Conservation (phyloP, 2,329 filamentous ascomycete genomes). For the Daldinia sp. region DNA sequence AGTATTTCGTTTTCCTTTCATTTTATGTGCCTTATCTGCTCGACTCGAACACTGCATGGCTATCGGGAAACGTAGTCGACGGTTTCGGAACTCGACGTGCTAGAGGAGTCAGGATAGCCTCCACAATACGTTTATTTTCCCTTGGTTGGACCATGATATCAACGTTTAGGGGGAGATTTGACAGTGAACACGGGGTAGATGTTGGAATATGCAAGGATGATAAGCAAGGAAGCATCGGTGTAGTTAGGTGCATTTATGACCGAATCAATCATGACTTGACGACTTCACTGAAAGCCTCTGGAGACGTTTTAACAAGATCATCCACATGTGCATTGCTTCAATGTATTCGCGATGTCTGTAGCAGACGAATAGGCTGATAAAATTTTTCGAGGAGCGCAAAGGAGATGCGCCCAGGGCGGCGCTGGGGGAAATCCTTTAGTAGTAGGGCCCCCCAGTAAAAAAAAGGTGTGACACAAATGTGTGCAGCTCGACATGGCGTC, state of each 20-base stretch:
- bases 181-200: constrained; percentile 43
- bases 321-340: constrained; percentile 19
- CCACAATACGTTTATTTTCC: constrained; percentile 37
- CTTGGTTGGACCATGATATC: constrained; percentile 40
- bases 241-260: constrained; percentile 52
- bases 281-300: constrained; percentile 42
- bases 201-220: constrained; percentile 39
- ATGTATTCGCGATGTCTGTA: constrained; percentile 18
- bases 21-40: constrained; percentile 43
- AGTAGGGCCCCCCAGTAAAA: constrained; percentile 15
- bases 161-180: constrained; percentile 35
- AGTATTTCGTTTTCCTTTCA: constrained; percentile 38
- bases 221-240: constrained; percentile 47
- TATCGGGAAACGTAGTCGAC: constrained; percentile 44
- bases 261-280: constrained; percentile 52
- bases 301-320: constrained; percentile 11
- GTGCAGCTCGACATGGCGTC: constrained; percentile 24
- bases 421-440: constrained; percentile 23
- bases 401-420: constrained; percentile 33
- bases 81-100: constrained; percentile 41
- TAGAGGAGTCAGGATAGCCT: constrained; percentile 43
- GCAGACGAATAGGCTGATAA: constrained; percentile 5
- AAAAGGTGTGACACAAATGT: constrained; percentile 23
- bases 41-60: constrained; percentile 45
- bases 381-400: constrained; percentile 24